Evolutionary conservation across 805 yeast species (phyloP).

Genomic region (Lipomyces spencermartinsiae): DNA sequence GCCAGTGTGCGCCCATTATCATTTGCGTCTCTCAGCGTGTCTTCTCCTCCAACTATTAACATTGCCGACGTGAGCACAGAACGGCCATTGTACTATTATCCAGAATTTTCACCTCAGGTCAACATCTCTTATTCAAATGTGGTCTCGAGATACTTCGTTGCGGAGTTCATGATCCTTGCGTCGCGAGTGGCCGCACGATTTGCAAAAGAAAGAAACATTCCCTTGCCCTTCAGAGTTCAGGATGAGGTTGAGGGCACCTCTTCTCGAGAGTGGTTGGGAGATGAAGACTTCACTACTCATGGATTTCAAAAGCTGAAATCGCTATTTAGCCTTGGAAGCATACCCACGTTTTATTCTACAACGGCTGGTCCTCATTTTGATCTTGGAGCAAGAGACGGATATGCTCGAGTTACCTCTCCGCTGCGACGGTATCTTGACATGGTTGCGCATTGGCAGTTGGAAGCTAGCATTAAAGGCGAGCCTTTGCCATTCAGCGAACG

Average conservation of each 20-base stretch:
- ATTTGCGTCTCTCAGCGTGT: not conserved
- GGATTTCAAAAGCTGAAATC: slow-evolving; percentile 7
- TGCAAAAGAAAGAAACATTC: slow-evolving; percentile 39
- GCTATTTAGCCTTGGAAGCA: not conserved
- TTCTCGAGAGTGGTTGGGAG: not conserved
- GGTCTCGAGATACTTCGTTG: slow-evolving; percentile 67
- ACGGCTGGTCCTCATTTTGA: slow-evolving; percentile 48
- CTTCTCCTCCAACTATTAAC: not conserved
- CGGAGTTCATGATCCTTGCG: slow-evolving; percentile 84
- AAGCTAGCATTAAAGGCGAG: slow-evolving; percentile 49
- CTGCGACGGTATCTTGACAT: slow-evolving; percentile 82
- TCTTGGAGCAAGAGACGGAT: slow-evolving; percentile 50
- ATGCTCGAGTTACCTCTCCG: slow-evolving; percentile 87
- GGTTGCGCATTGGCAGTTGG: slow-evolving; percentile 79
- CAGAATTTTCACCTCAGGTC: slow-evolving; percentile 1
- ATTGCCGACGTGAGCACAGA: slow-evolving; percentile 2
- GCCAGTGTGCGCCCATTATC: not conserved
- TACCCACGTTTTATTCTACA: slow-evolving; percentile 6
- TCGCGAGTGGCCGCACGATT: slow-evolving; percentile 54
- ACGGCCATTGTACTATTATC: slow-evolving; percentile 9
- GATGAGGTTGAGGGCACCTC: not conserved
- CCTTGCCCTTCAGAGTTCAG: slow-evolving; percentile 39
- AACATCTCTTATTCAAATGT: slow-evolving; percentile 43
- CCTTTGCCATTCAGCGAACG: slow-evolving; percentile 23
- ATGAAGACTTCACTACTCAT: not conserved